Evolutionary conservation across 805 yeast species (phyloP).

Genomic region (Sungouiella thailandica): DNA sequence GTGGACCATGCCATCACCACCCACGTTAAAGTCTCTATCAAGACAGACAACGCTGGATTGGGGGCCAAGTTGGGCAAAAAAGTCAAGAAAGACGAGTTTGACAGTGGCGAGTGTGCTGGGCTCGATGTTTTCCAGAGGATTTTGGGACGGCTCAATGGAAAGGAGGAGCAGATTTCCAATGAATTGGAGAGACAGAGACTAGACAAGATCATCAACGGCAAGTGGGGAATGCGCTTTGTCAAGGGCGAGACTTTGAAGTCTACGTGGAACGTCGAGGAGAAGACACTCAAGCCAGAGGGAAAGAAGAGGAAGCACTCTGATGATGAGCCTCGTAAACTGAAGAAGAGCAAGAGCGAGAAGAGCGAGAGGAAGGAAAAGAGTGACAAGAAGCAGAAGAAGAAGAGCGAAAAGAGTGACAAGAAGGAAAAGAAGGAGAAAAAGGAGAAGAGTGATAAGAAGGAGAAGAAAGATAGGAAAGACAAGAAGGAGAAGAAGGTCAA

Average conservation of each 20-base stretch:
- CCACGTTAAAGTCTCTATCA: constrained; percentile 77
- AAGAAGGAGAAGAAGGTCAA: constrained; percentile 21
- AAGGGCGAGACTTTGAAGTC: constrained; percentile 79
- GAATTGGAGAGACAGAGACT: constrained; percentile 66
- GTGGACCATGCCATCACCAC: constrained; percentile 62
- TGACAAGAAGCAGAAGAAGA: constrained; percentile 8
- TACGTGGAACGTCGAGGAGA: constrained; percentile 68
- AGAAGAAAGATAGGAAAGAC: constrained; percentile 15
- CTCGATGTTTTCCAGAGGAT: constrained; percentile 90
- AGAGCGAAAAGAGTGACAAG: constrained; percentile 30
- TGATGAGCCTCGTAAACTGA: constrained; percentile 2
- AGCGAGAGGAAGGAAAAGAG: constrained; percentile 5
- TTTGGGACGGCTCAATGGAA: constrained; percentile 85
- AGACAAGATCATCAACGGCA: constrained; percentile 72
- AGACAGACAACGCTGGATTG: constrained; percentile 79
- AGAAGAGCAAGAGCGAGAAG: constrained; percentile 3
- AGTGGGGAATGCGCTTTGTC: constrained; percentile 84
- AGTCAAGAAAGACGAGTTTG: constrained; percentile 61
- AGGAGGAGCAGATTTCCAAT: constrained; percentile 57
- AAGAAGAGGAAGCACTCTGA: constrained; percentile 19
- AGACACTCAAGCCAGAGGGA: constrained; percentile 19
- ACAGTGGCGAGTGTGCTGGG: constrained; percentile 82
- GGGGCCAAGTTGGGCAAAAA: constrained; percentile 75
- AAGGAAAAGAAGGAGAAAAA: constrained; percentile 16
- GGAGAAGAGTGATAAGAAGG: constrained; percentile 15